Evolutionary conservation across 2,329 filamentous ascomycete species (phyloP).

Genomic region (Trichophyton simii): DNA sequence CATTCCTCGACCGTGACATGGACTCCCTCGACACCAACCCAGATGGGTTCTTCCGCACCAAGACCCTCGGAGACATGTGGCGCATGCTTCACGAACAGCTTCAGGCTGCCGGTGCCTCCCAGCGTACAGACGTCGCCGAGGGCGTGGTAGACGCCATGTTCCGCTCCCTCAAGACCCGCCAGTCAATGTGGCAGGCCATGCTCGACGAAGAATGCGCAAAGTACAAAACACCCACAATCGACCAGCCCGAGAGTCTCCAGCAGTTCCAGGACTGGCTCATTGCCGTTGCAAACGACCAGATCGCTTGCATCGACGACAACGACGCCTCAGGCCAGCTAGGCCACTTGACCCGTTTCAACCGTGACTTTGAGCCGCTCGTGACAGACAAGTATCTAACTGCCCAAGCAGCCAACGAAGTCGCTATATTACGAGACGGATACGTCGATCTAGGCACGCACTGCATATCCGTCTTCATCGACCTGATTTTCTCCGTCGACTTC

Average conservation of each 20-base stretch:
- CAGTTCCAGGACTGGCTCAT: conserved; percentile 77
- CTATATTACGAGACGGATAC: conserved; percentile 72
- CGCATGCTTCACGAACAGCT: conserved; percentile 93
- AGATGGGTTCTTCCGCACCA: conserved; percentile 83
- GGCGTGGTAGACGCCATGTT: conserved; percentile 96
- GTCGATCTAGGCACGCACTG: conserved; percentile 92
- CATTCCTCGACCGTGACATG: conserved; percentile 64
- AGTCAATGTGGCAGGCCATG: conserved; percentile 75
- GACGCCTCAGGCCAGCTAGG: conserved; percentile 62
- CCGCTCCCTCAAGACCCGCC: conserved; percentile 65
- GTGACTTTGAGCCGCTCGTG: conserved; percentile 69
- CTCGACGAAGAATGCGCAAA: conserved; percentile 72
- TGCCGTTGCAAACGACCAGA: conserved; percentile 94
- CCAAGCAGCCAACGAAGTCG: conserved; percentile 59
- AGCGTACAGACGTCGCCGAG: conserved; percentile 80
- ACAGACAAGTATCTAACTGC: conserved; percentile 64
- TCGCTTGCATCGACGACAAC: conserved; percentile 89
- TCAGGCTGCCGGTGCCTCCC: conserved; percentile 68
- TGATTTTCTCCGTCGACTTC: conserved; percentile 90
- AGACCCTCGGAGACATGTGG: conserved; percentile 89
- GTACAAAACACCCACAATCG: conserved; percentile 46
- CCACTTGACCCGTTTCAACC: conserved; percentile 76
- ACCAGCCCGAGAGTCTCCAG: conserved; percentile 57
- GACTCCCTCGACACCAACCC: conserved; percentile 78
- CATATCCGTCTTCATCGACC: conserved; percentile 69